Conservation (phyloP, 768 basidiomycete species). For the Suillus cothurnatus region DNA sequence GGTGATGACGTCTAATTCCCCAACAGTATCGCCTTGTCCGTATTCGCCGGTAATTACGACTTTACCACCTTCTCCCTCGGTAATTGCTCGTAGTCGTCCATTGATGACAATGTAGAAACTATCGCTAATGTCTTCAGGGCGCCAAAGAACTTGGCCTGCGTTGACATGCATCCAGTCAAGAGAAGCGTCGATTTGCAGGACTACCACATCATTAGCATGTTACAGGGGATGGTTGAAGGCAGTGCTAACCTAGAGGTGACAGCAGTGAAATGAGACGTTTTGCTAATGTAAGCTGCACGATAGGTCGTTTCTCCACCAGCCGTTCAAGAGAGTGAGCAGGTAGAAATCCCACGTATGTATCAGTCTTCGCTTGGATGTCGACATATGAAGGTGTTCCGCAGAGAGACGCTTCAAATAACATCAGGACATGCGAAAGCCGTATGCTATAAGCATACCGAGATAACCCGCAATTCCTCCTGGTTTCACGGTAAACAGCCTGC, state of each 20-base stretch:
- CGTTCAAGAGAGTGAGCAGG: slow-evolving; percentile 87
- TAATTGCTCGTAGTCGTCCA: slow-evolving; percentile 89
- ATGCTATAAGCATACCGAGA: slow-evolving; percentile 56
- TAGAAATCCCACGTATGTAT: slow-evolving; percentile 96
- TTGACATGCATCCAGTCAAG: slow-evolving; percentile 98
- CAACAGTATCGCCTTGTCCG: slow-evolving; percentile 96
- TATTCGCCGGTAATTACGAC: slow-evolving; percentile 90
- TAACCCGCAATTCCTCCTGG: slow-evolving; percentile 98
- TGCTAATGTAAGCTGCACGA: slow-evolving; percentile 92
- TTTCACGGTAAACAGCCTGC: slow-evolving; percentile 90
- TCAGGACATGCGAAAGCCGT: background rate
- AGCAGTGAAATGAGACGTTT: slow-evolving; percentile 95
- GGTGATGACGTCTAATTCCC: slow-evolving; percentile 97
- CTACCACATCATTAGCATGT: slow-evolving; percentile 39
- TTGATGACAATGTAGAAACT: slow-evolving; percentile 99
- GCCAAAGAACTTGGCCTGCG: slow-evolving; percentile 93
- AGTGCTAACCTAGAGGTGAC: slow-evolving; percentile 78
- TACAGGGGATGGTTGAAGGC: background rate
- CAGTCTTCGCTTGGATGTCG: slow-evolving; percentile 95
- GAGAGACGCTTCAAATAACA: slow-evolving; percentile 64
- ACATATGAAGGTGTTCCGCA: slow-evolving; percentile 94
- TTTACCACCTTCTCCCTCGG: slow-evolving; percentile 74
- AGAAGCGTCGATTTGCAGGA: slow-evolving; percentile 94
- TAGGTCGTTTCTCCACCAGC: slow-evolving; percentile 90
- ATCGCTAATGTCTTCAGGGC: slow-evolving; percentile 87